Evolutionary conservation across 805 yeast genomes (phyloP).

Genomic region (Debaryomyces tyrocola): DNA sequence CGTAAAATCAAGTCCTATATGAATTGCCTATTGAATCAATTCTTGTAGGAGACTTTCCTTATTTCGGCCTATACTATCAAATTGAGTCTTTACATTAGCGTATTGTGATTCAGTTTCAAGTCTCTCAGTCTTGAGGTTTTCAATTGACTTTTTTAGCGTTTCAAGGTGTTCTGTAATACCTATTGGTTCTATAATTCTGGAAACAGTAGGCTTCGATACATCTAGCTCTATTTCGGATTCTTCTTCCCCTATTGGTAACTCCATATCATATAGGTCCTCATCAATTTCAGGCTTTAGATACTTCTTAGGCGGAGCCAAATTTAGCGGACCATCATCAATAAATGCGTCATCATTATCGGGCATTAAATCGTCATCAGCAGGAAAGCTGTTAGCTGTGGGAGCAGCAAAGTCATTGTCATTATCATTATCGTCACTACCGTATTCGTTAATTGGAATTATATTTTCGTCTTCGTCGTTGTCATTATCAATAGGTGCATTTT

Average conservation of each 20-base stretch:
- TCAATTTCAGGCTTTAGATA: conserved; percentile 2
- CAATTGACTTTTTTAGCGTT: neutral
- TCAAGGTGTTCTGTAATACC: neutral
- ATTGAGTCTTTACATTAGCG: neutral
- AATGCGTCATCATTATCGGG: conserved; percentile 8
- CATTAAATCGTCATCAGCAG: conserved; percentile 4
- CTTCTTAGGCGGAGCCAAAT: neutral
- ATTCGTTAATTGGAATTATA: conserved; percentile 4
- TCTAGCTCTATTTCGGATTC: neutral
- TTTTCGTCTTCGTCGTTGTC: conserved; percentile 12
- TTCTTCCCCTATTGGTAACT: conserved; percentile 1
- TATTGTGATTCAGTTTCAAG: neutral
- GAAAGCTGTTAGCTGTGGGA: neutral
- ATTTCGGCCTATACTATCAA: neutral
- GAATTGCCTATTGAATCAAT: neutral
- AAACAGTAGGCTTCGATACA: neutral
- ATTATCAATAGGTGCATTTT: conserved; percentile 5
- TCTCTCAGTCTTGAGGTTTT: neutral
- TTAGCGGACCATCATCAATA: conserved; percentile 5
- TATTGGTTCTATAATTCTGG: neutral
- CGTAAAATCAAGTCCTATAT: neutral
- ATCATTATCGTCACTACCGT: conserved; percentile 6
- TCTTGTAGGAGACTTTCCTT: conserved; percentile 1
- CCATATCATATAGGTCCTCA: conserved; percentile 7
- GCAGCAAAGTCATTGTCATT: conserved; percentile 3